Conservation (phyloP, 495 filamentous ascomycete species). For the Penicillium steckii region DNA sequence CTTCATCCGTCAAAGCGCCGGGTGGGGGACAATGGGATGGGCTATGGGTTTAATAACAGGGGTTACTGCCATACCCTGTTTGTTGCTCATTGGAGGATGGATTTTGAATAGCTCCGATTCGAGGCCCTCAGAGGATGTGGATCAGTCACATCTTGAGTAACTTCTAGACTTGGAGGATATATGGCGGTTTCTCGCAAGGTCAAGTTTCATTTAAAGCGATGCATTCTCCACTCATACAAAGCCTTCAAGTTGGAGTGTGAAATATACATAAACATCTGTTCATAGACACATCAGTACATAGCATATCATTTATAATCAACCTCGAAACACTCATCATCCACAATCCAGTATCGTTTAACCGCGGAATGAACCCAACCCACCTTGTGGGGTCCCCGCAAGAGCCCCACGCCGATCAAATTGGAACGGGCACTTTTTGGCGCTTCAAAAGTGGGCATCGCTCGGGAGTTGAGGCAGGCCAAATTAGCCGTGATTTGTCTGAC, state of each 20-base stretch:
- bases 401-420: conserved; percentile 18
- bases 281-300: no score
- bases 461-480: conserved; percentile 10
- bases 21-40: conserved; percentile 63
- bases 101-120: conserved; percentile 13
- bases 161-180: no score
- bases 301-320: not conserved
- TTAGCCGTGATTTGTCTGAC: conserved; percentile 8
- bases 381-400: conserved; percentile 27
- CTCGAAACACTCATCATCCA: not conserved
- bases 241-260: not conserved
- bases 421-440: no score
- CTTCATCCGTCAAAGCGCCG: conserved; percentile 53
- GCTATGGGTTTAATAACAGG: conserved; percentile 43
- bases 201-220: not conserved
- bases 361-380: not conserved
- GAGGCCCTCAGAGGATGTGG: not conserved
- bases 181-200: not conserved
- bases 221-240: not conserved
- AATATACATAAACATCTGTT: not conserved
- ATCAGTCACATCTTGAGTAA: not conserved
- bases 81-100: conserved; percentile 27
- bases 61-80: conserved; percentile 18
- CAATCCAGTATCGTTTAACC: not conserved
- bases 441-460: conserved; percentile 4